These are phyloP conservation scores for Marasmius oreades DNA, from an alignment of 1,284 basidiomycete genomes.

Conservation along the genomic window DNA sequence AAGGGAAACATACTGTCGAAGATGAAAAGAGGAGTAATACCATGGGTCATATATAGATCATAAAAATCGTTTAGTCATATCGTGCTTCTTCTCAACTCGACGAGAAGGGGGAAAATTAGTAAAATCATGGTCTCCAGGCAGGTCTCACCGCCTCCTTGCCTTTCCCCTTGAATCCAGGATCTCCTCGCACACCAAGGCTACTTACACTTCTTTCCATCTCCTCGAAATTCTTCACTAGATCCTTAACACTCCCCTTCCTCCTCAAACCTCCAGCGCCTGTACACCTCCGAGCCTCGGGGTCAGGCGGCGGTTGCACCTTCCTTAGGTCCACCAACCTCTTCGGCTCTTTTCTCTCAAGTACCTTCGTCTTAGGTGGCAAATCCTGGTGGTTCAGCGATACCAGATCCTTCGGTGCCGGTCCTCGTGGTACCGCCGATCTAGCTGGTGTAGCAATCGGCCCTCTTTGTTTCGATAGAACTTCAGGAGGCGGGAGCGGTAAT, in stretches of 20 bases:
- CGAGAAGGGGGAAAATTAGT: no score
- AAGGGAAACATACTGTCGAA: not conserved
- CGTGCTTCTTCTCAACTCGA: not conserved
- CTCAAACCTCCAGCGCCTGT: slow-evolving; percentile 33
- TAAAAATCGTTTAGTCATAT: not conserved
- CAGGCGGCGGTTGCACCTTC: slow-evolving; percentile 37
- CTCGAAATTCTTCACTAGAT: slow-evolving; percentile 63
- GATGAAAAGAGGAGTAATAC: not conserved
- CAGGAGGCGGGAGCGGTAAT: slow-evolving; percentile 51
- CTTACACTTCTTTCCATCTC: slow-evolving; percentile 16
- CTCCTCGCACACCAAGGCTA: not conserved
- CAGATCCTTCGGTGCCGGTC: slow-evolving; percentile 55
- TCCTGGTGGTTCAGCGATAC: slow-evolving; percentile 48
- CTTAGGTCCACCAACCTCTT: slow-evolving; percentile 54
- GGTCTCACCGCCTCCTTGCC: not conserved
- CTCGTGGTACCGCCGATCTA: slow-evolving; percentile 40
- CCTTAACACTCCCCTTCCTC: slow-evolving; percentile 54
- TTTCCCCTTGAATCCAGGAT: not conserved
- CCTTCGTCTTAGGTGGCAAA: slow-evolving; percentile 34
- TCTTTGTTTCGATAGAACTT: slow-evolving; percentile 44
- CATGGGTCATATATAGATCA: not conserved
- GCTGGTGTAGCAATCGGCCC: slow-evolving; percentile 57
- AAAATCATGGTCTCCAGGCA: not conserved
- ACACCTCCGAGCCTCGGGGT: slow-evolving; percentile 34
- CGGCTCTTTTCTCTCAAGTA: slow-evolving; percentile 41